Conservation (phyloP, 768 basidiomycete genomes). For the Chalciporus sphaerocephalus region DNA sequence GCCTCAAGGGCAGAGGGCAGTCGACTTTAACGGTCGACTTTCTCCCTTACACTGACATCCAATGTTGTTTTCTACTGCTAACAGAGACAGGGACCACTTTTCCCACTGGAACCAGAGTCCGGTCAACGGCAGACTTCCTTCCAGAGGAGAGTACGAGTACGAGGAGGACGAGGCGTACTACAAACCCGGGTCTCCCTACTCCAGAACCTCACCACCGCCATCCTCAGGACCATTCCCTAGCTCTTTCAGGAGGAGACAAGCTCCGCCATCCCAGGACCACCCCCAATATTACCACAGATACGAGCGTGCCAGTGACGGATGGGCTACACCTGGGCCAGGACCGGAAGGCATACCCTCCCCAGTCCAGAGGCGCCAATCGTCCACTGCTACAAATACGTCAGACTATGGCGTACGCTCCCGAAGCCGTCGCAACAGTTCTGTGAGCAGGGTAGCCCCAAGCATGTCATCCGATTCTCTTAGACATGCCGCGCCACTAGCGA, state of each 20-base stretch:
- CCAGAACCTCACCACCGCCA: constrained; percentile 3
- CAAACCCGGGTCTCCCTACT: constrained; percentile 3
- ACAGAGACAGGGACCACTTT: neutral
- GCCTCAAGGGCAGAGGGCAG: constrained; percentile 2
- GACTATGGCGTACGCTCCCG: constrained; percentile 17
- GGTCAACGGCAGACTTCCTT: neutral
- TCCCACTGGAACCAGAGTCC: neutral
- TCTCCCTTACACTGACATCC: neutral
- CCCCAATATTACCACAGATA: constrained; percentile 16
- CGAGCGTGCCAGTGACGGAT: constrained; percentile 21
- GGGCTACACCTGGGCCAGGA: constrained; percentile 8
- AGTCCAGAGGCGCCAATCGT: constrained; percentile 15
- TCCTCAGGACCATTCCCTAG: neutral
- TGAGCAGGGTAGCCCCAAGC: constrained; percentile 12
- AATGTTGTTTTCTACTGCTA: constrained; percentile 11
- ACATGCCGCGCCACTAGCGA: constrained; percentile 12
- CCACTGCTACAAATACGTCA: constrained; percentile 15
- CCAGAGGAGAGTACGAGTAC: constrained; percentile 12
- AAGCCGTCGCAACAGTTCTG: constrained; percentile 18
- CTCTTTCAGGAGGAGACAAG: constrained; percentile 16
- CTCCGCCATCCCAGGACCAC: constrained; percentile 9
- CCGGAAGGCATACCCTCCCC: constrained; percentile 13
- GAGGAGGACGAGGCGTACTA: constrained; percentile 16
- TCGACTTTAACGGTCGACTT: no score
- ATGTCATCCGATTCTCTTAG: constrained; percentile 19